Conservation (phyloP, 2,329 filamentous ascomycete genomes). For the Ascosphaera aggregata region DNA sequence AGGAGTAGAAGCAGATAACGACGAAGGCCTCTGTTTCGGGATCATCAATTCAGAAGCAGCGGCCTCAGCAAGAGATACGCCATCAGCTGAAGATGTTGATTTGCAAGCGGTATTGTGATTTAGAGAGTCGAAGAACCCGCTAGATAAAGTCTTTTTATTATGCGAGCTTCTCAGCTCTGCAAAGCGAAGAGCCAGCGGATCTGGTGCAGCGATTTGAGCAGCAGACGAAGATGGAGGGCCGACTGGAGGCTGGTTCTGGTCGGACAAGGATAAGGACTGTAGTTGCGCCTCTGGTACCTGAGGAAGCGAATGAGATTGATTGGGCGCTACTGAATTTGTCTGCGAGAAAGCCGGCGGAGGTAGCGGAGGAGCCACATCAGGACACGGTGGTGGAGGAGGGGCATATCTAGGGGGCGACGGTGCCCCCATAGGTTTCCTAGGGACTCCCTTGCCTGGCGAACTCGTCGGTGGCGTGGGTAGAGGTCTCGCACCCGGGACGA, state of each 20-base stretch:
- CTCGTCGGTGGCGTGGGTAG: no score
- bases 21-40: conserved; percentile 1
- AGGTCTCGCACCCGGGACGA: no score
- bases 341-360: no score
- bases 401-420: no score
- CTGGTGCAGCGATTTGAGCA: conserved; percentile 7
- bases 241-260: conserved; percentile 6
- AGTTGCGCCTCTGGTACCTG: conserved; percentile 5
- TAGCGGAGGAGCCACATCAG: no score
- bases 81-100: conserved; percentile 3
- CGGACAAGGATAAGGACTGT: conserved; percentile 8
- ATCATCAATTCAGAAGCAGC: background rate
- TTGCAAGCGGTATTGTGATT: conserved; percentile 3
- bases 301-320: background rate
- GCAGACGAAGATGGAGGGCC: conserved; percentile 5
- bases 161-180: conserved; percentile 14
- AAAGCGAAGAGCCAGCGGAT: conserved; percentile 20
- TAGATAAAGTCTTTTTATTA: conserved; percentile 4
- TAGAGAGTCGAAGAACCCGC: no score
- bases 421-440: no score
- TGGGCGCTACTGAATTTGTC: background rate
- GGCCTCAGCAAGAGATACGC: background rate
- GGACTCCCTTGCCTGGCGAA: no score
- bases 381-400: no score
- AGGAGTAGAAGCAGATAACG: background rate